These are phyloP conservation scores for Cutaneotrichosporon curvatum DNA, from an alignment of 1,284 basidiomycete species.

Conservation along the genomic window DNA sequence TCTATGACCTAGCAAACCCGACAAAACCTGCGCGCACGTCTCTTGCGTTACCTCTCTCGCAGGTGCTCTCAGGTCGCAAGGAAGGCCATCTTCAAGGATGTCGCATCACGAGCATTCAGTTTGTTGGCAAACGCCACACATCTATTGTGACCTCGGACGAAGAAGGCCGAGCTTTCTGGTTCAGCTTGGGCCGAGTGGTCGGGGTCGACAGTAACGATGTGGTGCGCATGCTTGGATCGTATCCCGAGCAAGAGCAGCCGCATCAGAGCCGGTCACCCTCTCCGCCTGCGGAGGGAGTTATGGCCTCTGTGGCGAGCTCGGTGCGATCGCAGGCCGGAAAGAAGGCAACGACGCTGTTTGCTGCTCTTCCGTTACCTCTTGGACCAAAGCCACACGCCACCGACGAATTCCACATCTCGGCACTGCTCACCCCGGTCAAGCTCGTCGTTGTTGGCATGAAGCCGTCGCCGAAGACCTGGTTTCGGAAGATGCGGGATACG, in stretches of 20 bases:
- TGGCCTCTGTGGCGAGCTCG: slow-evolving; percentile 12
- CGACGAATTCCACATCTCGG: slow-evolving; percentile 76
- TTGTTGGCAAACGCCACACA: slow-evolving; percentile 89
- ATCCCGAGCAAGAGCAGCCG: slow-evolving; percentile 55
- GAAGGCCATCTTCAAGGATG: slow-evolving; percentile 88
- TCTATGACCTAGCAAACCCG: slow-evolving; percentile 75
- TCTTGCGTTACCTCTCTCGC: slow-evolving; percentile 38
- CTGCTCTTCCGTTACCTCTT: slow-evolving; percentile 74
- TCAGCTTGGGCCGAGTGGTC: slow-evolving; percentile 86
- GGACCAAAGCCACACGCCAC: slow-evolving; percentile 68
- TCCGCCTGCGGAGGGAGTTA: background rate
- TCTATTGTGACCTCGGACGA: slow-evolving; percentile 89
- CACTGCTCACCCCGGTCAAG: slow-evolving; percentile 82
- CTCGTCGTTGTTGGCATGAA: slow-evolving; percentile 88
- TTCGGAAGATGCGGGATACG: slow-evolving; percentile 61
- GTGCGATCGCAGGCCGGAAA: slow-evolving; percentile 34
- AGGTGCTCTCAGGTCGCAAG: slow-evolving; percentile 67
- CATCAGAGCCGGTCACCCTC: background rate
- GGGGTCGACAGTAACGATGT: slow-evolving; percentile 95
- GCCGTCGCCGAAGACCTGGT: slow-evolving; percentile 88
- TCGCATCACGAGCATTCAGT: slow-evolving; percentile 76
- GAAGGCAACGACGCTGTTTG: slow-evolving; percentile 60
- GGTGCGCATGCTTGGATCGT: slow-evolving; percentile 85
- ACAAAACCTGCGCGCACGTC: slow-evolving; percentile 43
- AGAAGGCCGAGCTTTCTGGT: slow-evolving; percentile 86